Conservation (phyloP, 225 moss, liverwort and hornwort genomes). For the Bryoerythrophyllum caledonicum region DNA sequence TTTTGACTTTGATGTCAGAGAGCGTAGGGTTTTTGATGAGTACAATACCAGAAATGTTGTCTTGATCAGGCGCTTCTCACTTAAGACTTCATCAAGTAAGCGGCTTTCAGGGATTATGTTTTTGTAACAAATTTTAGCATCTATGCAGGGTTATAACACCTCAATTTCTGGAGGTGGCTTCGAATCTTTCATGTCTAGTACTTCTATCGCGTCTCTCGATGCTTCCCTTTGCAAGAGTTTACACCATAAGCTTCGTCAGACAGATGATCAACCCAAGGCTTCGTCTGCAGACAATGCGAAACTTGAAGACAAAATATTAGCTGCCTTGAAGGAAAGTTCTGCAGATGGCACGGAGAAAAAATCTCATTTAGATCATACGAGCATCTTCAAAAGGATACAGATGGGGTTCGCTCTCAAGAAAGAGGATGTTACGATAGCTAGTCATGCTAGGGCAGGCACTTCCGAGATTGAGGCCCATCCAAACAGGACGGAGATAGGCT, state of each 20-base stretch:
- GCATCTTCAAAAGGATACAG: conserved; percentile 31
- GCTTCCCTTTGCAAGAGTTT: conserved; percentile 38
- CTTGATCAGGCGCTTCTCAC: neutral
- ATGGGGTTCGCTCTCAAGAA: conserved; percentile 49
- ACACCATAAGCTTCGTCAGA: conserved; percentile 38
- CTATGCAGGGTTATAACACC: conserved; percentile 32
- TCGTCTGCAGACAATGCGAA: conserved; percentile 15
- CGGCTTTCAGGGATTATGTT: neutral
- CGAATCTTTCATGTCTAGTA: conserved; percentile 56
- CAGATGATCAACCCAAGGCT: conserved; percentile 23
- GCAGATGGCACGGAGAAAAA: neutral
- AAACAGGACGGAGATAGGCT: conserved; percentile 21
- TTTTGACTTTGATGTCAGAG: neutral
- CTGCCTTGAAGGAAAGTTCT: conserved; percentile 6
- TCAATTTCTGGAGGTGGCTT: conserved; percentile 37
- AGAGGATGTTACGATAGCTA: conserved; percentile 28
- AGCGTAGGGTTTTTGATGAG: neutral
- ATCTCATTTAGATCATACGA: conserved; percentile 26
- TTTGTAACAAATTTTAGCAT: neutral
- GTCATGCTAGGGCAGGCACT: conserved; percentile 3
- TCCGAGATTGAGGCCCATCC: conserved; percentile 19
- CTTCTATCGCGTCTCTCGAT: conserved; percentile 51
- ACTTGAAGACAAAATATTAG: conserved; percentile 1
- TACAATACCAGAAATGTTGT: neutral
- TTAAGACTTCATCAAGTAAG: neutral